Evolutionary conservation across 176 grass and related monocot species (phyloP), one percentile per base, ranked within the genome.

Genomic region (Eleusine coracana): DNA sequence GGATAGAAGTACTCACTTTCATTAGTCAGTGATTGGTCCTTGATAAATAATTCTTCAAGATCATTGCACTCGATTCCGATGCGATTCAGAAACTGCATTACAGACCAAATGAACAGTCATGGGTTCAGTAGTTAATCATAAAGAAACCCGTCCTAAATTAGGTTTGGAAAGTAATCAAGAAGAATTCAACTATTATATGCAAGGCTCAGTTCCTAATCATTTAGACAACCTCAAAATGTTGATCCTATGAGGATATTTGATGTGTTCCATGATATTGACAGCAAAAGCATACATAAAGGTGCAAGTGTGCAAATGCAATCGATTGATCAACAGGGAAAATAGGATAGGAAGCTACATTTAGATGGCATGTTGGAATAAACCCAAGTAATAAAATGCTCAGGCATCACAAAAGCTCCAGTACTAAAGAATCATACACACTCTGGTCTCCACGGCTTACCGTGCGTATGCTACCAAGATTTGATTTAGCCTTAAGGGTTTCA

Each of bases 401-500:
- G n/a, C 31, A 62, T 71, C 44, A 48, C 23, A 54, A 23, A 65
- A 54, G 48, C 50, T 82, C 56, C 48, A 65, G 27, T 73, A 71
- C 37, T 25, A 37, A 66, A 76, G 49, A 64, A 76, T 41, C 2
- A 52, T 59, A 67, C 2, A 66, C 3, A 45, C 3, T 71, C 3
- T 4, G 29, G 68, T 17, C 36, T 48, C 21, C 11, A 37, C 62
- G 68, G 87, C 93, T 92, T 90, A 99, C 96, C 70, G 46, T 71
- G 45, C 89, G 93, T 85, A 99, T 92, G 78, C 84, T 94, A 67
- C 82, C 73, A 77, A 96, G 78, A 67, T 99, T 99, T 44, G 96
- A 93, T 90, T 99, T 99, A 27, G 93, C 96, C 84, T 99, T 99
- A 87, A 99, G 93, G 67, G 93, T 96, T 93, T 99, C 96, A 78